phyloP scores from a whole-genome alignment of 1,139 yeast species.

The Suhomyces bokatorum region DNA sequence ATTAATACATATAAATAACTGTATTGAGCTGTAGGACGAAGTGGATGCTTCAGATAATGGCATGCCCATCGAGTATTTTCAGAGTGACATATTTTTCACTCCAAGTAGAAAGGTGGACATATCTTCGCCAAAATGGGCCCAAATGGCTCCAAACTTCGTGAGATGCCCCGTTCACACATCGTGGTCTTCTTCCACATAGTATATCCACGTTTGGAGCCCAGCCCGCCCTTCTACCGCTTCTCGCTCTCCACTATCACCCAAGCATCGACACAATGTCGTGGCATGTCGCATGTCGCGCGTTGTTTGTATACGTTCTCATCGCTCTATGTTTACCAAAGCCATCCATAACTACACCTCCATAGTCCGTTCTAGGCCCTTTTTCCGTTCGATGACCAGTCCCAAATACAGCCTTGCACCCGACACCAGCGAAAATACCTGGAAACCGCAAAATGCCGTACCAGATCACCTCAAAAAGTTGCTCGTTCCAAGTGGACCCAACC shows the following conservation, averaged over 20 bases:
- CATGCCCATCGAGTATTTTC: no score
- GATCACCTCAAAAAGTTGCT: constrained; percentile 46
- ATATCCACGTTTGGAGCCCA: no score
- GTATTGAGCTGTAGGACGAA: constrained; percentile 3
- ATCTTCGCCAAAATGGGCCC: no score
- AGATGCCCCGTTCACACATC: no score
- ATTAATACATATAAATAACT: constrained; percentile 19
- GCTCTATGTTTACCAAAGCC: constrained; percentile 2
- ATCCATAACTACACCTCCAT: not conserved
- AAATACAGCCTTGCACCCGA: constrained; percentile 12
- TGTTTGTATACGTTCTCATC: constrained; percentile 1
- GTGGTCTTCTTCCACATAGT: no score
- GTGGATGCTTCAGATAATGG: not conserved
- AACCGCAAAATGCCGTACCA: constrained; percentile 62
- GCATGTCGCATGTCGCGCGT: not conserved
- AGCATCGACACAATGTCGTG: not conserved
- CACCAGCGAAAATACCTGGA: constrained; percentile 44
- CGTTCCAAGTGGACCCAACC: constrained; percentile 21
- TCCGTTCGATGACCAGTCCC: constrained; percentile 5
- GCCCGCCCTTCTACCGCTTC: no score
- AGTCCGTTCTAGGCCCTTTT: not conserved
- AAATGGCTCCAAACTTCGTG: no score
- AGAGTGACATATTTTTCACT: not conserved
- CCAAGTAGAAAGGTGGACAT: no score
- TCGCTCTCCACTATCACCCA: not conserved